phyloP scores from a whole-genome alignment of 83 land plant genomes.

The Thuja plicata region DNA sequence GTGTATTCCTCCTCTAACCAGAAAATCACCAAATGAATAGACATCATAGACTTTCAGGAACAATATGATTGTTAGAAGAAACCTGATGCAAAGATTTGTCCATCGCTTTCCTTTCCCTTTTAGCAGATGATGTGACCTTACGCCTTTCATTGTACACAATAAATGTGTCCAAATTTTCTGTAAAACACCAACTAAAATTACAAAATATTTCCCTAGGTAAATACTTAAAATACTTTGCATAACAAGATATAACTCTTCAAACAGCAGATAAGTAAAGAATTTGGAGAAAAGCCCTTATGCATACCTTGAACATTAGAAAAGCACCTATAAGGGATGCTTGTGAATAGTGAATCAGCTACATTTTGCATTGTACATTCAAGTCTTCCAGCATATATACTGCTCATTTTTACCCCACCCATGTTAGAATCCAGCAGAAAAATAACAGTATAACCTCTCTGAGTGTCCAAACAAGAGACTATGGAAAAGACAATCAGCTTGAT shows the following conservation, averaged over 20 bases:
- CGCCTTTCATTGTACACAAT: conserved; percentile 89
- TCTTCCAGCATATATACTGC: conserved; percentile 79
- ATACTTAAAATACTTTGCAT: background rate
- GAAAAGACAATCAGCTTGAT: background rate
- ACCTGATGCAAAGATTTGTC: conserved; percentile 91
- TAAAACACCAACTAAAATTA: background rate
- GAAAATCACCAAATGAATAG: background rate
- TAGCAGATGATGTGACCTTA: conserved; percentile 97
- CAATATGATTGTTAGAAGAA: background rate
- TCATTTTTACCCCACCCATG: background rate
- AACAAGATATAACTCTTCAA: background rate
- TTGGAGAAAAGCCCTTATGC: background rate
- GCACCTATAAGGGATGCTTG: conserved; percentile 48
- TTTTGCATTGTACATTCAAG: conserved; percentile 99
- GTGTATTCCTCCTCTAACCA: background rate
- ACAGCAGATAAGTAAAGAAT: background rate
- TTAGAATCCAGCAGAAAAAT: background rate
- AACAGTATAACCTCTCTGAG: background rate
- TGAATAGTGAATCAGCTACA: conserved; percentile 80
- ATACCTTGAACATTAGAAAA: conserved; percentile 66
- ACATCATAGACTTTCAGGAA: background rate
- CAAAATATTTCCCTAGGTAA: background rate
- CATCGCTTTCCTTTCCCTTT: conserved; percentile 66
- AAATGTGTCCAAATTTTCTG: conserved; percentile 80
- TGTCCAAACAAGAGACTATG: background rate